These are phyloP conservation scores for Penicillium lagena DNA, from an alignment of 495 filamentous ascomycete species.

Conservation along the genomic window DNA sequence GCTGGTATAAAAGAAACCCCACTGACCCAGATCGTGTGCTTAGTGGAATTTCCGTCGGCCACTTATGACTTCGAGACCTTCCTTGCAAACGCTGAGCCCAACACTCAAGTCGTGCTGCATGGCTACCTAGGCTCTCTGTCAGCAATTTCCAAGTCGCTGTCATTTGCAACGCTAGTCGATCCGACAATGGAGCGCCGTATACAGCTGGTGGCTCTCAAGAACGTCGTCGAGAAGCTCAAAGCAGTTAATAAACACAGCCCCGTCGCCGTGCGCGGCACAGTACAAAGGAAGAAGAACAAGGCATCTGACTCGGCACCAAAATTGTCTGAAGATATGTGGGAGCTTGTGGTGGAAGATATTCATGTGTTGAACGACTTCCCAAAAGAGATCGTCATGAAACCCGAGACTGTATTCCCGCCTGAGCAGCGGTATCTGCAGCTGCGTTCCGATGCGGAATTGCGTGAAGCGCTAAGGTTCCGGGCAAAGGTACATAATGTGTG, in stretches of 20 bases:
- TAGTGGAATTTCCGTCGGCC: constrained; percentile 48
- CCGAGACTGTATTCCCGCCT: constrained; percentile 62
- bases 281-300: constrained; percentile 39
- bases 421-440: constrained; percentile 80
- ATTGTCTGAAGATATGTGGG: constrained; percentile 35
- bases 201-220: constrained; percentile 47
- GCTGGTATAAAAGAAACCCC: no score
- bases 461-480: constrained; percentile 56
- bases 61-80: constrained; percentile 45
- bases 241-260: constrained; percentile 43
- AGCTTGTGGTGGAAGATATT: constrained; percentile 59
- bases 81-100: constrained; percentile 27
- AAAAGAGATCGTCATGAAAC: constrained; percentile 65
- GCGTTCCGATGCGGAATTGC: constrained; percentile 58
- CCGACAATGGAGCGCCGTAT: constrained; percentile 40
- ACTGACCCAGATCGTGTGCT: not conserved
- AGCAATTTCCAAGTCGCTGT: constrained; percentile 58
- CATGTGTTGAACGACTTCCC: constrained; percentile 69
- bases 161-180: constrained; percentile 59
- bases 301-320: constrained; percentile 14
- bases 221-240: constrained; percentile 40
- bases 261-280: constrained; percentile 42
- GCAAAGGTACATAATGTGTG: constrained; percentile 43
- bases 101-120: constrained; percentile 53
- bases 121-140: constrained; percentile 64